A percentile compares a stretch with the other conserved stretches of the same genome.
phyloP scores from a whole-genome alignment of 116 monocot genomes.

The Papilionanthe hybrid region DNA sequence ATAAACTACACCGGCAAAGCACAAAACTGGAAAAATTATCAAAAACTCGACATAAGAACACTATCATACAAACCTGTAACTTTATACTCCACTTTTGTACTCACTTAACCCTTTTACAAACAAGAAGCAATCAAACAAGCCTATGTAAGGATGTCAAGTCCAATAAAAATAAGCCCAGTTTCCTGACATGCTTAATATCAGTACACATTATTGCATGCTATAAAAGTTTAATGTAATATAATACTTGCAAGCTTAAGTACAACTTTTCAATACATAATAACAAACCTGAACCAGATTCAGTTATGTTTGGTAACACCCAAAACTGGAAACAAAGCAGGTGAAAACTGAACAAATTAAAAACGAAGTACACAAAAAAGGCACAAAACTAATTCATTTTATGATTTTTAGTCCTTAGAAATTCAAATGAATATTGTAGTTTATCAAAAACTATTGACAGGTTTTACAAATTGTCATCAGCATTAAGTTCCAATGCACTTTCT shows the following conservation, averaged over 20 bases:
- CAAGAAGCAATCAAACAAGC: too few species aligned
- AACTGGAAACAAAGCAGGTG: not conserved
- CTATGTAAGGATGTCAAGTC: too few species aligned
- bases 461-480: not conserved
- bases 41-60: too few species aligned
- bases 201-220: not conserved
- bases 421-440: not conserved
- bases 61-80: too few species aligned
- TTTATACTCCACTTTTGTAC: too few species aligned
- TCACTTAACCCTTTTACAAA: too few species aligned
- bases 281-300: not conserved
- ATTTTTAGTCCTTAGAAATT: not conserved
- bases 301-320: not conserved
- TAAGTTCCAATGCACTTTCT: not conserved
- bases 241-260: not conserved
- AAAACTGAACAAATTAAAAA: not conserved
- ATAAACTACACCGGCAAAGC: not conserved
- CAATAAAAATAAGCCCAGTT: too few species aligned
- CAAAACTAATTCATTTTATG: not conserved
- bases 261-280: too few species aligned
- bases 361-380: not conserved
- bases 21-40: not conserved
- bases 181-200: not conserved
- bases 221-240: not conserved
- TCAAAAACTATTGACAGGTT: not conserved